Conservation (phyloP, 1,139 yeast genomes). For the Yamadazyma aaseri region DNA sequence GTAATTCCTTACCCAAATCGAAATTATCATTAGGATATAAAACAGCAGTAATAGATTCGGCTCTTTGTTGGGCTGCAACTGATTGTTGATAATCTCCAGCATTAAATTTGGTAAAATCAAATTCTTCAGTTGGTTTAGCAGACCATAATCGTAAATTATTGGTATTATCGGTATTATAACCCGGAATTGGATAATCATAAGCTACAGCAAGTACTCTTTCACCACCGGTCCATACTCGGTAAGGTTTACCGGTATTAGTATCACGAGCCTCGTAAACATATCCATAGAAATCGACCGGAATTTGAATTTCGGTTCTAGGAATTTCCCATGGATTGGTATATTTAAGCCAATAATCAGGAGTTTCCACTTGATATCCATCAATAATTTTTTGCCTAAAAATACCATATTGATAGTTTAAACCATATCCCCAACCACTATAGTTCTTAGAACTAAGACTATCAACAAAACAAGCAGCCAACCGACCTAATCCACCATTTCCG, state of each 20-base stretch:
- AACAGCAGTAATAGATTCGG: constrained; percentile 90
- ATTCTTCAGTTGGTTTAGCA: constrained; percentile 86
- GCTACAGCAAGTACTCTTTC: constrained; percentile 89
- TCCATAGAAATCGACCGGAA: constrained; percentile 93
- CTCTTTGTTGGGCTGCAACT: constrained; percentile 79
- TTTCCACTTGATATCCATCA: constrained; percentile 91
- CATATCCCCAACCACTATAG: constrained; percentile 97
- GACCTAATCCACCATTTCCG: constrained; percentile 94
- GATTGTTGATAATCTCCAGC: constrained; percentile 89
- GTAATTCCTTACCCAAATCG: constrained; percentile 84
- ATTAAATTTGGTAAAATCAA: constrained; percentile 89
- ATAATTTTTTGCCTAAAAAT: constrained; percentile 88
- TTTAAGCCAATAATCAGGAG: constrained; percentile 92
- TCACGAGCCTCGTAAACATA: constrained; percentile 63
- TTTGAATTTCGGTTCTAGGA: constrained; percentile 79
- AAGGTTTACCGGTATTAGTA: constrained; percentile 49
- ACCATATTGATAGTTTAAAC: constrained; percentile 89
- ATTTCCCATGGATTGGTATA: constrained; percentile 93
- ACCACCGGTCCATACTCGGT: constrained; percentile 80
- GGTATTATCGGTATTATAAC: constrained; percentile 79
- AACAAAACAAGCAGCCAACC: constrained; percentile 91
- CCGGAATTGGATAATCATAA: constrained; percentile 93
- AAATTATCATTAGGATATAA: constrained; percentile 92
- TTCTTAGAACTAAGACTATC: constrained; percentile 86
- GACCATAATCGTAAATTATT: constrained; percentile 91